Percentiles rank a stretch among this genome's conserved stretches.
Evolutionary conservation across 2,329 filamentous ascomycete genomes (phyloP).

Genomic region (Polychaeton citri): DNA sequence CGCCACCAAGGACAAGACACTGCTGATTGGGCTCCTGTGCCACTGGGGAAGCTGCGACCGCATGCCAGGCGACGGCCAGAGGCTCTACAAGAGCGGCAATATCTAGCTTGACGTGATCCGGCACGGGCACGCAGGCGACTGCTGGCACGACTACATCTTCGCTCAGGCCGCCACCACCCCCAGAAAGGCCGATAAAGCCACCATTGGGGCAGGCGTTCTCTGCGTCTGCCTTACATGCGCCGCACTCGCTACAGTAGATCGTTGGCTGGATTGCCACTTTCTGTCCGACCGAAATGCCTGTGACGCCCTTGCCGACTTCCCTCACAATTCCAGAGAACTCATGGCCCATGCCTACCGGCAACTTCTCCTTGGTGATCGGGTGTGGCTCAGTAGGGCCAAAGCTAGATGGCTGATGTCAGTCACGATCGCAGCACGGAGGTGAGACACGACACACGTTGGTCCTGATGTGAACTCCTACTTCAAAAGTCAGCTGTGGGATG

Average conservation of each 20-base stretch:
- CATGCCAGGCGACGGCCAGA: slow-evolving; percentile 52
- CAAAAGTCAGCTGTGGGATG: slow-evolving; percentile 5
- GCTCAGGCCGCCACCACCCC: slow-evolving; percentile 42
- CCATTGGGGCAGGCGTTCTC: slow-evolving; percentile 46
- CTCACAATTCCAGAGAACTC: slow-evolving; percentile 50
- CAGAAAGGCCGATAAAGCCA: slow-evolving; percentile 32
- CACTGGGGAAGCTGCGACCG: slow-evolving; percentile 37
- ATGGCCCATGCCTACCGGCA: slow-evolving; percentile 50
- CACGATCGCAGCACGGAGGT: too few species aligned
- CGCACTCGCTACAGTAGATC: slow-evolving; percentile 43
- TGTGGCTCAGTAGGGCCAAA: slow-evolving; percentile 42
- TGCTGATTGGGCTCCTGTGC: slow-evolving; percentile 27
- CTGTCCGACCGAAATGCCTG: slow-evolving; percentile 39
- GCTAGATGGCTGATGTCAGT: slow-evolving; percentile 24
- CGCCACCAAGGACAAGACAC: slow-evolving; percentile 46
- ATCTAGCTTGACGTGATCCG: slow-evolving; percentile 38
- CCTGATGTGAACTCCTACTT: slow-evolving; percentile 40
- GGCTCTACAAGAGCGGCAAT: slow-evolving; percentile 50
- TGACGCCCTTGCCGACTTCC: slow-evolving; percentile 36
- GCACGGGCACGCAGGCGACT: slow-evolving; percentile 36
- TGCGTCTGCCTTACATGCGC: slow-evolving; percentile 38
- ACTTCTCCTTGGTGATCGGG: slow-evolving; percentile 41
- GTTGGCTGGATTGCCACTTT: slow-evolving; percentile 48
- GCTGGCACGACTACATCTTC: slow-evolving; percentile 41
- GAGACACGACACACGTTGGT: slow-evolving; percentile 19